phyloP scores from a whole-genome alignment of 306 rosid genomes.

The Herpetospermum pedunculosum region DNA sequence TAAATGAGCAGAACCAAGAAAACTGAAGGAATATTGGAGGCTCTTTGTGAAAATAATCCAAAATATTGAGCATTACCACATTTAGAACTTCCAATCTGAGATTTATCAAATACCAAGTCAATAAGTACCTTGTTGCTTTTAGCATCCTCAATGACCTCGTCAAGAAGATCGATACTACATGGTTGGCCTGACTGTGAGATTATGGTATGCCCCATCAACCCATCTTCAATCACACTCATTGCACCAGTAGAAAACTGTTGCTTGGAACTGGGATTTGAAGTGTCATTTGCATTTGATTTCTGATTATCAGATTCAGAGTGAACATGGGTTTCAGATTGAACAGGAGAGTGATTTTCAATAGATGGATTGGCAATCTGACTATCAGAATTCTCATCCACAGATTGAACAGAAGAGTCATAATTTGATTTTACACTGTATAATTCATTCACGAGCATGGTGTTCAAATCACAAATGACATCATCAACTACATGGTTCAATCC shows the following conservation, averaged over 20 bases:
- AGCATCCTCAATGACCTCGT: conserved; percentile 65
- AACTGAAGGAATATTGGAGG: background rate
- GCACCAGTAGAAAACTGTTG: conserved; percentile 17
- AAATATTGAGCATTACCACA: background rate
- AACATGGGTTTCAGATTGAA: conserved; percentile 12
- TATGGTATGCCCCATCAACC: conserved; percentile 12
- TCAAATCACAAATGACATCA: conserved; percentile 7
- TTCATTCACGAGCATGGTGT: background rate
- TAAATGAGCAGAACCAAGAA: background rate
- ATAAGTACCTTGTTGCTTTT: conserved; percentile 65
- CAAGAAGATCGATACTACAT: conserved; percentile 50
- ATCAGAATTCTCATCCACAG: conserved; percentile 18
- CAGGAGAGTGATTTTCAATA: conserved; percentile 11
- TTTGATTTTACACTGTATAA: conserved; percentile 10
- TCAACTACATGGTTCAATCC: background rate
- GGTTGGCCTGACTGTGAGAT: conserved; percentile 28
- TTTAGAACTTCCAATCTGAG: background rate
- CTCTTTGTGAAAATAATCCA: background rate
- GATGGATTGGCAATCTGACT: conserved; percentile 10
- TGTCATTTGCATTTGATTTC: conserved; percentile 15
- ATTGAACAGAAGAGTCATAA: too few species aligned
- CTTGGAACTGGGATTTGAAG: conserved; percentile 15
- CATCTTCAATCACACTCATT: conserved; percentile 23
- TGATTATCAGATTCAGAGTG: conserved; percentile 16
- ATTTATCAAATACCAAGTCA: background rate